Conservation (phyloP, 176 grass and related monocot genomes). For the Carex parvula region DNA sequence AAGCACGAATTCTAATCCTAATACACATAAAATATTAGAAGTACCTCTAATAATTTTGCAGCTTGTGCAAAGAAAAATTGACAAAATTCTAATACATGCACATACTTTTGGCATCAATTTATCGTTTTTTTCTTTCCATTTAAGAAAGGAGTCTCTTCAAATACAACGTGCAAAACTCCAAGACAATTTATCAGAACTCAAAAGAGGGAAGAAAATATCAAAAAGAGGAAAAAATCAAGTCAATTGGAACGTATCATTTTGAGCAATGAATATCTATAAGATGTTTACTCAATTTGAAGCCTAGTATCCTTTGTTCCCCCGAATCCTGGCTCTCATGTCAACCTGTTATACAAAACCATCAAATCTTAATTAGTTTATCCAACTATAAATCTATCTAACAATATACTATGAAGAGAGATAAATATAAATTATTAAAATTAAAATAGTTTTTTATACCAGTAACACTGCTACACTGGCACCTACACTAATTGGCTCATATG, state of each 20-base stretch:
- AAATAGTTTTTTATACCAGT: not conserved
- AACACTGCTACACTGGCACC: not conserved
- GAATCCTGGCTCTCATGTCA: constrained; percentile 95
- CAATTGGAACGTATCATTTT: not conserved
- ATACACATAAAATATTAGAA: not conserved
- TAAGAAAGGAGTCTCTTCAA: not conserved
- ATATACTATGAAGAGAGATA: not conserved
- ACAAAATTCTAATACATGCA: not conserved
- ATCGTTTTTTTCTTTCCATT: not conserved
- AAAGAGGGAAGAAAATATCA: not conserved
- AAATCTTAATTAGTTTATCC: constrained; percentile 8
- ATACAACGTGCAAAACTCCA: not conserved
- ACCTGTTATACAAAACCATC: constrained; percentile 52
- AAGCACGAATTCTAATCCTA: not conserved
- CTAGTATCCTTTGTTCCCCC: constrained; percentile 92
- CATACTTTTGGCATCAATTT: not conserved
- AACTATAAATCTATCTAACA: constrained; percentile 8
- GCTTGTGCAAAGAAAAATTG: not conserved
- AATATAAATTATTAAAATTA: not conserved
- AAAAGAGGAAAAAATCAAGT: not conserved
- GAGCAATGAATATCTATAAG: not conserved
- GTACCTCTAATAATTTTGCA: not conserved
- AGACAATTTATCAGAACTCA: not conserved
- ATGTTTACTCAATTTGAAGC: not conserved
- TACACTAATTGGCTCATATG: not conserved